Conservation (phyloP, 2,329 filamentous ascomycete genomes). For the Venturia asperata region DNA sequence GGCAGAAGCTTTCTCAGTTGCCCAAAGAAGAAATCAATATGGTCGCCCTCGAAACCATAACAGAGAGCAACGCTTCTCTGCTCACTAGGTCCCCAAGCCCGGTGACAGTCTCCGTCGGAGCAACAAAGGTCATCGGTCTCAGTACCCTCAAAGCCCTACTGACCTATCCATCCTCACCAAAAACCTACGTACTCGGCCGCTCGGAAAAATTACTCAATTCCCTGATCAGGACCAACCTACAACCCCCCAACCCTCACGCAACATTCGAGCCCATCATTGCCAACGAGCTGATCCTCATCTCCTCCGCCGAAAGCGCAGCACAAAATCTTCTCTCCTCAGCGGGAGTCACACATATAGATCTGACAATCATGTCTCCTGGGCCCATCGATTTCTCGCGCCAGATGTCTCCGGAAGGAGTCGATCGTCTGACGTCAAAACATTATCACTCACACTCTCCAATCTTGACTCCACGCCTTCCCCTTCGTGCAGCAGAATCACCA, state of each 20-base stretch:
- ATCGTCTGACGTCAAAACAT: constrained; percentile 44
- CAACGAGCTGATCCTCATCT: constrained; percentile 22
- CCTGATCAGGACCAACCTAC: constrained; percentile 18
- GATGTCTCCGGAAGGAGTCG: constrained; percentile 46
- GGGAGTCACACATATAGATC: constrained; percentile 18
- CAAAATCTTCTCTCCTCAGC: constrained; percentile 18
- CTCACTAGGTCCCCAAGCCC: constrained; percentile 13
- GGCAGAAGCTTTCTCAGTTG: too few relatives aligned
- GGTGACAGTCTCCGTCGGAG: constrained; percentile 23
- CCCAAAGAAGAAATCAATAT: neutral
- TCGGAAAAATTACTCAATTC: constrained; percentile 13
- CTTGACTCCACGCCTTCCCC: neutral
- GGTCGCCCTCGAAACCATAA: constrained; percentile 5
- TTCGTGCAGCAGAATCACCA: constrained; percentile 38
- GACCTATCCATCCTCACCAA: constrained; percentile 21
- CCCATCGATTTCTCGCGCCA: neutral
- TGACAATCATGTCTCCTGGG: constrained; percentile 16
- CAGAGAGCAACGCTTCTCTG: neutral
- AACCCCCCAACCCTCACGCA: constrained; percentile 20
- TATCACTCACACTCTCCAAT: constrained; percentile 48
- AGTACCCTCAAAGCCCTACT: constrained; percentile 21
- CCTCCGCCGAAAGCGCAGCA: constrained; percentile 21
- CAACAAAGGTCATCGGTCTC: constrained; percentile 23
- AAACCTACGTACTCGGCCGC: constrained; percentile 20
- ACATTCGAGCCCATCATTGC: constrained; percentile 21